These are phyloP conservation scores for Cryptococcus floricola DNA, from an alignment of 1,284 basidiomycete genomes.

Conservation along the genomic window DNA sequence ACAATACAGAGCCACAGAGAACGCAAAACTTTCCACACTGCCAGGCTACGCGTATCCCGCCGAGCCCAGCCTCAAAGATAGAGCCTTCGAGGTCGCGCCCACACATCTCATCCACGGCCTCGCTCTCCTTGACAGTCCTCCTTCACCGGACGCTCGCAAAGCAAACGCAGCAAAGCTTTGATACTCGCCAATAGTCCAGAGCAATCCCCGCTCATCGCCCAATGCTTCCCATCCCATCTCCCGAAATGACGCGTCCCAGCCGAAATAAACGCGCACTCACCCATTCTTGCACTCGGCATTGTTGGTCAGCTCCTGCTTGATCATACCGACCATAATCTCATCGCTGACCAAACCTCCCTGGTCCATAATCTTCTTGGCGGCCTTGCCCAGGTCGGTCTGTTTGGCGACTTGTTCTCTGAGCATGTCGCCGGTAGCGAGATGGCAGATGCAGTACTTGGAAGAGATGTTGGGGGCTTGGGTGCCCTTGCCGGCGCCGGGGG, in stretches of 20 bases:
- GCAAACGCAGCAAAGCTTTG: too few relatives aligned
- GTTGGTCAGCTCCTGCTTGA: conserved; percentile 90
- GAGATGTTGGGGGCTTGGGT: conserved; percentile 94
- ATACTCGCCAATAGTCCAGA: too few relatives aligned
- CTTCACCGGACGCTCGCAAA: too few relatives aligned
- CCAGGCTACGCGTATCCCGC: too few relatives aligned
- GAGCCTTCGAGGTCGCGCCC: too few relatives aligned
- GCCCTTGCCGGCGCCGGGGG: conserved; percentile 96
- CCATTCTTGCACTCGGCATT: conserved; percentile 92
- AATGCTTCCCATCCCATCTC: background rate
- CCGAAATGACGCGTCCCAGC: too few relatives aligned
- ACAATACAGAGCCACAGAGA: too few relatives aligned
- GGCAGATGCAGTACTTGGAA: conserved; percentile 91
- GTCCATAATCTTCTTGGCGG: conserved; percentile 98
- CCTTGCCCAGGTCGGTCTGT: conserved; percentile 81
- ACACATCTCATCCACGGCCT: too few relatives aligned
- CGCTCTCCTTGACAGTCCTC: too few relatives aligned
- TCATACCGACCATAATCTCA: conserved; percentile 97
- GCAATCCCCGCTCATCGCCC: background rate
- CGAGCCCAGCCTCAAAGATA: too few relatives aligned
- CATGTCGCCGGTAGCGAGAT: conserved; percentile 98
- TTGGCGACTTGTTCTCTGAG: conserved; percentile 85
- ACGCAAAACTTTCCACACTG: too few relatives aligned
- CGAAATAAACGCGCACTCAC: conserved; percentile 55
- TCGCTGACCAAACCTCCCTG: conserved; percentile 87